These are phyloP conservation scores for Acacia concinna DNA, from an alignment of 331 rosid species.

Conservation along the genomic window DNA sequence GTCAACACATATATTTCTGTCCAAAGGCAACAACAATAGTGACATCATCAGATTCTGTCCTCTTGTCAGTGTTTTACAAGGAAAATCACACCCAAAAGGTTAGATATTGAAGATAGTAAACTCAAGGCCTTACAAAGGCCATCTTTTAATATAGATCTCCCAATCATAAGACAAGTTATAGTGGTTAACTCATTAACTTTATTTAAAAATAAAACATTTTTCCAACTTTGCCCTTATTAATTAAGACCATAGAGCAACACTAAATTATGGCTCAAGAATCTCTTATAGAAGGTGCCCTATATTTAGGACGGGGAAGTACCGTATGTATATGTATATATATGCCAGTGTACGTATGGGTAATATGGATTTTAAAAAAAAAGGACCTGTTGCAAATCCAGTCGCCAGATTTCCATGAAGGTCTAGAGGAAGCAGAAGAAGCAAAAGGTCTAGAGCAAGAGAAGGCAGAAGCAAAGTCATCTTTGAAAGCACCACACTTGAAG, in stretches of 20 bases:
- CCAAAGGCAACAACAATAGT: background rate
- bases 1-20: slow-evolving; percentile 31
- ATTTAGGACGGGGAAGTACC: background rate
- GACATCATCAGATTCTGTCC: background rate
- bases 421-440: slow-evolving; percentile 30
- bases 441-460: slow-evolving; percentile 52
- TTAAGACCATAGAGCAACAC: background rate
- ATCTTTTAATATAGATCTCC: too few species aligned
- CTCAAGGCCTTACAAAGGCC: too few species aligned
- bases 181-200: background rate
- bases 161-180: too few species aligned
- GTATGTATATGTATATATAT: too few species aligned
- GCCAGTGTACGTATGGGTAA: background rate
- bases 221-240: background rate
- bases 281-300: too few species aligned
- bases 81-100: too few species aligned
- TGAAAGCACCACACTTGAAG: slow-evolving; percentile 97
- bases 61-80: background rate
- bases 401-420: slow-evolving; percentile 98
- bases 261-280: too few species aligned
- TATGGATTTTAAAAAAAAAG: background rate
- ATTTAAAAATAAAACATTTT: background rate
- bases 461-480: slow-evolving; percentile 65
- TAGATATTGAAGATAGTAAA: too few species aligned
- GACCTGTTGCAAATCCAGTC: slow-evolving; percentile 96